phyloP scores from a whole-genome alignment of 192 early-diverging fungal genomes.

The Phycomyces blakesleeanus region DNA sequence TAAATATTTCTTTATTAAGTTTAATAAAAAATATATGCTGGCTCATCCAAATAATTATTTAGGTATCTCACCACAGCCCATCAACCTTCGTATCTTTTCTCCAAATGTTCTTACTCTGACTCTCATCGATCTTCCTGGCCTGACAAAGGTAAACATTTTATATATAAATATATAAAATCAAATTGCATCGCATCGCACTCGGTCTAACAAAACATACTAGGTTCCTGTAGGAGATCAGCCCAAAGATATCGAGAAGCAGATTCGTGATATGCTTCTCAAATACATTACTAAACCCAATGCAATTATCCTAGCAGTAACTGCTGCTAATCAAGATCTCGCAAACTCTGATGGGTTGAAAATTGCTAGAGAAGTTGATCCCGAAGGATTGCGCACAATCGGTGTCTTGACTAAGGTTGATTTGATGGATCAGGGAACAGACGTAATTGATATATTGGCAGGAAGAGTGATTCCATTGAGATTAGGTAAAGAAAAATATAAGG shows the following conservation, averaged over 20 bases:
- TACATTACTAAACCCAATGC: constrained; percentile 97
- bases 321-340: constrained; percentile 98
- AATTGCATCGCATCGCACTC: no score
- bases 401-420: constrained; percentile 99
- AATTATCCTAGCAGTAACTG: constrained; percentile 97
- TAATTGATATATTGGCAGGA: constrained; percentile 97
- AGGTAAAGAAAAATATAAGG: constrained; percentile 31
- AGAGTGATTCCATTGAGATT: constrained; percentile 94
- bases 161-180: no score
- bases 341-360: constrained; percentile 99
- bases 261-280: constrained; percentile 97
- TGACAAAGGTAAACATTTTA: constrained; percentile 72
- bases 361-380: constrained; percentile 96
- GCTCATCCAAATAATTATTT: no score
- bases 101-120: constrained; percentile 99
- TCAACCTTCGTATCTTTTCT: constrained; percentile 96
- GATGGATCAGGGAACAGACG: constrained; percentile 99
- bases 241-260: constrained; percentile 98
- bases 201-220: constrained; percentile 25
- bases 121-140: constrained; percentile 96
- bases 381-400: constrained; percentile 95
- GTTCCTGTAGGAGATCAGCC: constrained; percentile 99
- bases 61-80: constrained; percentile 92
- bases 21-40: neutral
- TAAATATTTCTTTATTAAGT: no score